Evolutionary conservation across 768 basidiomycete genomes (phyloP).

Genomic region (Lactarius quietus): DNA sequence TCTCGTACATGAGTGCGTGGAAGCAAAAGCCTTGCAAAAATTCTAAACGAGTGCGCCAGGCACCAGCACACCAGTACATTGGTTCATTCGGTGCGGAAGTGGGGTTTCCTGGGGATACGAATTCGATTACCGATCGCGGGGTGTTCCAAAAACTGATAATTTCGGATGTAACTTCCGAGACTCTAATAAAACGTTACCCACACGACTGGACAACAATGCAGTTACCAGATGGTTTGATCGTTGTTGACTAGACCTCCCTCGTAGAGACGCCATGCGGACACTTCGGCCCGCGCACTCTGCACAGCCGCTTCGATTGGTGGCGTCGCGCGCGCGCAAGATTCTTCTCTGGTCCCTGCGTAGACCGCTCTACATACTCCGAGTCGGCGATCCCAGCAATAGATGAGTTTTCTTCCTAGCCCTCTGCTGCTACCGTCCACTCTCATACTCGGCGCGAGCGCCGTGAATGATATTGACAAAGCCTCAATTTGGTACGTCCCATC

Average conservation of each 20-base stretch:
- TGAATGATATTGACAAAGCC: background rate
- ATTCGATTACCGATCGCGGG: background rate
- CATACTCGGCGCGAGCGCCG: background rate
- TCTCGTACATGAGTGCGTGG: background rate
- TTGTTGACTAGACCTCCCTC: background rate
- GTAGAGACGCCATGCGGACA: background rate
- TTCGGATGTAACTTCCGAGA: background rate
- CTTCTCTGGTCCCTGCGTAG: background rate
- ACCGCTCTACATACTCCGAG: background rate
- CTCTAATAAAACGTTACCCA: background rate
- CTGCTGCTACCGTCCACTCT: background rate
- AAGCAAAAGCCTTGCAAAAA: background rate
- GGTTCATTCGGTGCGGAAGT: slow-evolving; percentile 15
- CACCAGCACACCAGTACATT: background rate
- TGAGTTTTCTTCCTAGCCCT: background rate
- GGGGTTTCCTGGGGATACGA: background rate
- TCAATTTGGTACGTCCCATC: background rate
- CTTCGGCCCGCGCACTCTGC: slow-evolving; percentile 8
- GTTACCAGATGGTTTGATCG: background rate
- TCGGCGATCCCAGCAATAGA: slow-evolving; percentile 1
- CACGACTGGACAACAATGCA: background rate
- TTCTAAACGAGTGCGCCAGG: background rate
- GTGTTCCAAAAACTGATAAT: background rate
- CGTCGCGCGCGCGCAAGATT: slow-evolving; percentile 4
- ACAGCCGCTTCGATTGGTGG: slow-evolving; percentile 1